These are phyloP conservation scores for Rhodomyrtus psidioides DNA, from an alignment of 441 rosid genomes.

Conservation along the genomic window DNA sequence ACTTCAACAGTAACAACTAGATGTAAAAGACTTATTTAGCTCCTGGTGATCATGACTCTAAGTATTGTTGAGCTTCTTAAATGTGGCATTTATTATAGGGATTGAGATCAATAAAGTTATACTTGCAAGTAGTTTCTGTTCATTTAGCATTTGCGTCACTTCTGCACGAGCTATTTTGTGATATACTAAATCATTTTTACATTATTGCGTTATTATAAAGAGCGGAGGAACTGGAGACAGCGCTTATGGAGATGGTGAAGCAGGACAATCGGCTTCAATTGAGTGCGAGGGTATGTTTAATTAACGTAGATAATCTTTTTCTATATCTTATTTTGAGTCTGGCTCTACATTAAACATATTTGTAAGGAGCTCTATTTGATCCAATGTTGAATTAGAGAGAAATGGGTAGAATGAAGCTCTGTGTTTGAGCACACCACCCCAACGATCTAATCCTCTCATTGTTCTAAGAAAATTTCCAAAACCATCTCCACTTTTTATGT, in stretches of 20 bases:
- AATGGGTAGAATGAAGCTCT: neutral
- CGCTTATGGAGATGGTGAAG: constrained; percentile 67
- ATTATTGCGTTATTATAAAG: constrained; percentile 16
- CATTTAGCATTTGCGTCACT: neutral
- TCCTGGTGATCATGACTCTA: neutral
- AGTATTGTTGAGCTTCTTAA: neutral
- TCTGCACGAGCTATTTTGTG: neutral
- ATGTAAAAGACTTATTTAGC: neutral
- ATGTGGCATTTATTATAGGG: neutral
- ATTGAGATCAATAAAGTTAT: neutral
- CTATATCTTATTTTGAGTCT: neutral
- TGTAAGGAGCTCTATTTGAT: neutral
- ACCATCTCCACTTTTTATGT: neutral
- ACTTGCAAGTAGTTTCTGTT: neutral
- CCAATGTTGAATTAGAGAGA: neutral
- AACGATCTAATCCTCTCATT: neutral
- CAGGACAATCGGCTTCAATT: constrained; percentile 55
- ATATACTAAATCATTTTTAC: neutral
- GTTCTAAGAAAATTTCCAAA: neutral
- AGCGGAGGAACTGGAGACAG: constrained; percentile 73
- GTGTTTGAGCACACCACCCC: neutral
- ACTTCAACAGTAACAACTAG: too few species aligned
- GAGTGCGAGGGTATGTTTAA: constrained; percentile 44
- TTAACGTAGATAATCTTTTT: constrained; percentile 2
- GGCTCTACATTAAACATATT: neutral